phyloP scores from a whole-genome alignment of 768 basidiomycete species.

The Amanita subjunquillea region DNA sequence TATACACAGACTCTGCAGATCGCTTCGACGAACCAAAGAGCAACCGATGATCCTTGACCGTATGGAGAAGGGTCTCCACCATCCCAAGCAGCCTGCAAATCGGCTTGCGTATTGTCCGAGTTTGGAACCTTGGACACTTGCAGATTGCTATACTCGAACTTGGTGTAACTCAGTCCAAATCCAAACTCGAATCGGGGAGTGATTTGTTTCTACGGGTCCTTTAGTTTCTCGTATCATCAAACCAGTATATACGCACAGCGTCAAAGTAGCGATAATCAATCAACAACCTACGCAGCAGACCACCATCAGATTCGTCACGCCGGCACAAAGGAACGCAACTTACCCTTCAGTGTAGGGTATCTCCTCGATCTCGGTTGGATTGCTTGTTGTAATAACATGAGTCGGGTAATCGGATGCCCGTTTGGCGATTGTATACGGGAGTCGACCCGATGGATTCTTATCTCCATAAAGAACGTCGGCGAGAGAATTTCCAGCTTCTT shows the following conservation, averaged over 20 bases:
- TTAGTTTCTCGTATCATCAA: neutral
- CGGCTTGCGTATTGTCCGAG: slow-evolving; percentile 25
- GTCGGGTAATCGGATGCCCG: slow-evolving; percentile 45
- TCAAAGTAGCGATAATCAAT: slow-evolving; percentile 74
- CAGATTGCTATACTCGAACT: slow-evolving; percentile 61
- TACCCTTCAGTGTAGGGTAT: slow-evolving; percentile 53
- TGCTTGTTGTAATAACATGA: slow-evolving; percentile 29
- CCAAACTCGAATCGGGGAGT: slow-evolving; percentile 84
- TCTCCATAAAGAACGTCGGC: slow-evolving; percentile 62
- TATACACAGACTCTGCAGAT: neutral
- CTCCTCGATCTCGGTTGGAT: slow-evolving; percentile 26
- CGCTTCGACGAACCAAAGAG: slow-evolving; percentile 37
- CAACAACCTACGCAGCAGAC: slow-evolving; percentile 25
- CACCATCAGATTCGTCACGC: neutral
- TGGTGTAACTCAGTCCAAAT: slow-evolving; percentile 81
- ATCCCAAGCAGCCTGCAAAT: slow-evolving; percentile 42
- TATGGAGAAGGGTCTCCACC: slow-evolving; percentile 44
- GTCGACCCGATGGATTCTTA: slow-evolving; percentile 56
- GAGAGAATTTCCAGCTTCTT: slow-evolving; percentile 61
- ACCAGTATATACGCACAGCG: slow-evolving; percentile 31
- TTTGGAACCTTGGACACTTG: slow-evolving; percentile 29
- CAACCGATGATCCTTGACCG: slow-evolving; percentile 47
- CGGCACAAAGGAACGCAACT: slow-evolving; percentile 5
- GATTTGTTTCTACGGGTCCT: slow-evolving; percentile 42
- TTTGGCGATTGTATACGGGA: slow-evolving; percentile 74